Percentiles rank a stretch among this genome's conserved stretches.
Conservation (phyloP, 192 early-diverging fungal species). For the Backusella macrospora region DNA sequence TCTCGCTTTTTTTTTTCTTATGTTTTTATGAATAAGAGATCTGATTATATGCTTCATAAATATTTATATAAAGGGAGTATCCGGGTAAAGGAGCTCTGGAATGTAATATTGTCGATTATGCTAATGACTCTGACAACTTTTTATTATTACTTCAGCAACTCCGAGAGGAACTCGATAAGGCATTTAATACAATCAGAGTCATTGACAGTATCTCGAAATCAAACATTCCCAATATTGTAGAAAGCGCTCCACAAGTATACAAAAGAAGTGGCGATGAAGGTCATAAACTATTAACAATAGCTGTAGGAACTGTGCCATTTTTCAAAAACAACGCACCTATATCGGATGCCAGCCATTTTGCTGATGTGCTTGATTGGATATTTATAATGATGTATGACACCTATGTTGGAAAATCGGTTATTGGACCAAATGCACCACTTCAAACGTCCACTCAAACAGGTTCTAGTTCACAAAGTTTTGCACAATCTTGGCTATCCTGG, state of each 20-base stretch:
- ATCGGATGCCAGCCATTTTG: background rate
- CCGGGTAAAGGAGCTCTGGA: slow-evolving; percentile 12
- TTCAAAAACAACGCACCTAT: slow-evolving; percentile 12
- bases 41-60: no score
- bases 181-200: background rate
- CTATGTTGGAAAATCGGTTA: slow-evolving; percentile 13
- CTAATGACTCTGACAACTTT: slow-evolving; percentile 9
- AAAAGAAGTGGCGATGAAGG: background rate
- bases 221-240: background rate
- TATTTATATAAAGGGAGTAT: slow-evolving; percentile 2
- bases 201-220: background rate
- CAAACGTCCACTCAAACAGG: slow-evolving; percentile 6
- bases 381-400: slow-evolving; percentile 19
- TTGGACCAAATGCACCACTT: slow-evolving; percentile 14
- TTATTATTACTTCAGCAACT: slow-evolving; percentile 13
- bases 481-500: slow-evolving; percentile 9
- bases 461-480: background rate
- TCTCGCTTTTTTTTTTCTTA: background rate
- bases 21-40: background rate
- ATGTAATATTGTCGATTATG: slow-evolving; percentile 17
- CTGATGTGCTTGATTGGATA: slow-evolving; percentile 8
- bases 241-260: background rate
- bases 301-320: slow-evolving; percentile 7
- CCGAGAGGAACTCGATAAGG: slow-evolving; percentile 9
- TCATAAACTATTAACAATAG: background rate